Percentiles rank a stretch among this genome's conserved stretches.
These are phyloP conservation scores for Rickenella mellea DNA, from an alignment of 768 basidiomycete species.

Conservation along the genomic window DNA sequence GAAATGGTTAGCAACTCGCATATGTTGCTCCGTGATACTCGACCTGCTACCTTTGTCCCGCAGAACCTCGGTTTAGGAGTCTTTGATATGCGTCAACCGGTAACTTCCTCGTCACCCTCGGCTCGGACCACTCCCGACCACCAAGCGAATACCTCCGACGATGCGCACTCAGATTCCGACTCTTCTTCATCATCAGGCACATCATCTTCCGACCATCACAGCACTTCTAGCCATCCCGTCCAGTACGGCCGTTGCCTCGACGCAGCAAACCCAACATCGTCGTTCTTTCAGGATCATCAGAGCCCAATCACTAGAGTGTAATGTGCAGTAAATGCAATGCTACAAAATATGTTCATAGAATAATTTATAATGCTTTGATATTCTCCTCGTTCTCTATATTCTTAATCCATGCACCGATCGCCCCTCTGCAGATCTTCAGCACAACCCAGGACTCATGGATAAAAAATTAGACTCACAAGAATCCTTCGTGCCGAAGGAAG, in stretches of 20 bases:
- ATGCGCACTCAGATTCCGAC: conserved; percentile 10
- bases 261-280: conserved; percentile 13
- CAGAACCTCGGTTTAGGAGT: conserved; percentile 61
- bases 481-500: conserved; percentile 96
- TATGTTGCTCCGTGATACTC: neutral
- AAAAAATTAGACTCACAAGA: conserved; percentile 58
- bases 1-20: conserved; percentile 42
- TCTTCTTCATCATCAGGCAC: conserved; percentile 7
- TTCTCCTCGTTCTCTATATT: conserved; percentile 55
- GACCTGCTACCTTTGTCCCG: too few relatives aligned
- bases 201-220: neutral
- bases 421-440: conserved; percentile 43
- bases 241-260: conserved; percentile 38
- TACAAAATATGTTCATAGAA: neutral
- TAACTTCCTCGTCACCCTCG: conserved; percentile 7
- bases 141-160: neutral
- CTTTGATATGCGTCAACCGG: conserved; percentile 30
- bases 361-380: neutral
- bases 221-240: conserved; percentile 22
- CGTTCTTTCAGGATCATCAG: too few relatives aligned
- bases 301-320: too few relatives aligned
- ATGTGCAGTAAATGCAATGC: too few relatives aligned
- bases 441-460: conserved; percentile 1
- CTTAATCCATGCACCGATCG: conserved; percentile 97
- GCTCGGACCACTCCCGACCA: conserved; percentile 4